Percentiles rank a stretch among this genome's conserved stretches.
phyloP scores from a whole-genome alignment of 2,329 filamentous ascomycete species.

The Clathrospora elynae region DNA sequence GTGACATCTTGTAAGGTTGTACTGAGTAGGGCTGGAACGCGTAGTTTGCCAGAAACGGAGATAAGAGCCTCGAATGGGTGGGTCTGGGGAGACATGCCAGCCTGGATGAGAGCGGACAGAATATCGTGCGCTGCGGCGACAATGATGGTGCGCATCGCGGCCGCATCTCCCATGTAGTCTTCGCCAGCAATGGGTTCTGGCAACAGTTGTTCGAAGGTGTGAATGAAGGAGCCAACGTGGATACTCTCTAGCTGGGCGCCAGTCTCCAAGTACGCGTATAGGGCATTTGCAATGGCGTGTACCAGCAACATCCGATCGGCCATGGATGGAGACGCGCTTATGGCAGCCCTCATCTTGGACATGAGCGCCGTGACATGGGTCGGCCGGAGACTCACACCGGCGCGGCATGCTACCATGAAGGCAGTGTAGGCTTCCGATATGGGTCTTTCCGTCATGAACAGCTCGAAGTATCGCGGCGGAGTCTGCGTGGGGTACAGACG shows the following conservation, averaged over 20 bases:
- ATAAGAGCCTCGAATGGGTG: constrained; percentile 37
- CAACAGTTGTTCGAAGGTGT: constrained; percentile 37
- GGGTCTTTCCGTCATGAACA: constrained; percentile 54
- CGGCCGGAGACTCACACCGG: constrained; percentile 46
- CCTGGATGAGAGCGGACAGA: constrained; percentile 31
- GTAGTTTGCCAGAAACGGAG: constrained; percentile 36
- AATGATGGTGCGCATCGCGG: constrained; percentile 29
- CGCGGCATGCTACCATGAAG: constrained; percentile 56
- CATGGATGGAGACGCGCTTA: constrained; percentile 19
- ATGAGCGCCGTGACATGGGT: constrained; percentile 43
- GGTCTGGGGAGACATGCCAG: constrained; percentile 31
- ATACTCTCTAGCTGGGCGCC: constrained; percentile 45
- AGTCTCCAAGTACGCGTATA: constrained; percentile 51
- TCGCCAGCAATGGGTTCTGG: constrained; percentile 23
- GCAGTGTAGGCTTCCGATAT: constrained; percentile 54
- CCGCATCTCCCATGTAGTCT: constrained; percentile 25
- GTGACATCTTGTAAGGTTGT: constrained; percentile 34
- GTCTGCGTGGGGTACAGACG: constrained; percentile 53
- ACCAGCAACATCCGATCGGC: constrained; percentile 35
- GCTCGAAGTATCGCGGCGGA: constrained; percentile 51
- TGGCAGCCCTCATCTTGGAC: constrained; percentile 36
- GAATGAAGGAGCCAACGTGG: constrained; percentile 49
- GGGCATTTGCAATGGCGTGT: constrained; percentile 49
- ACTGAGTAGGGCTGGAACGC: constrained; percentile 31
- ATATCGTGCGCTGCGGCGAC: constrained; percentile 32